Percentiles rank a stretch among this genome's conserved stretches.
phyloP scores from a whole-genome alignment of 352 stramenopile genomes.

The Peronosclerospora sorghi region DNA sequence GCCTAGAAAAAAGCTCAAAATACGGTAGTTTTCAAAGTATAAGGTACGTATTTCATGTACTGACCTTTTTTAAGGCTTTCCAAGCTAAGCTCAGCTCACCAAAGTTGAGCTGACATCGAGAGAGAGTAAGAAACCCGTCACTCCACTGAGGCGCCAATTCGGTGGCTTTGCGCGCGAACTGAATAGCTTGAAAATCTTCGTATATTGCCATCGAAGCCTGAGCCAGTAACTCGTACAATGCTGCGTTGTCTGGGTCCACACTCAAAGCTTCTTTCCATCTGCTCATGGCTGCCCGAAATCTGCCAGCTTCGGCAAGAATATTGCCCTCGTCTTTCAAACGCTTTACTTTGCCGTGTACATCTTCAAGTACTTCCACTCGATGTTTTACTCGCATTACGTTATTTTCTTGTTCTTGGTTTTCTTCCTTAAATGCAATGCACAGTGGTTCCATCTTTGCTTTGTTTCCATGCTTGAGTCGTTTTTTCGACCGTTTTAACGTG shows the following conservation, averaged over 20 bases:
- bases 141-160: conserved; percentile 46
- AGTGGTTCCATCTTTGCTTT: not conserved
- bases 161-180: conserved; percentile 48
- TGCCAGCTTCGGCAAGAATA: conserved; percentile 54
- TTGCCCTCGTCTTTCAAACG: conserved; percentile 71
- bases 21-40: not conserved
- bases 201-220: conserved; percentile 58
- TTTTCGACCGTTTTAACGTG: conserved; percentile 19
- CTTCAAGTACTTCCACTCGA: conserved; percentile 39
- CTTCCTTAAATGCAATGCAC: conserved; percentile 2
- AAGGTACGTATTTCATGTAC: not conserved
- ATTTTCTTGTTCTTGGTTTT: conserved; percentile 1
- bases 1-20: conserved; percentile 20
- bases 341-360: conserved; percentile 37
- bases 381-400: conserved; percentile 1
- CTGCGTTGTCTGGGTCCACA: conserved; percentile 31
- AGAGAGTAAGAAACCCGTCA: conserved; percentile 60
- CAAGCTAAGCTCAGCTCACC: conserved; percentile 60
- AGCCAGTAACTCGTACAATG: conserved; percentile 56
- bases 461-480: conserved; percentile 9
- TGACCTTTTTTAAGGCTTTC: conserved; percentile 36
- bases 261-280: conserved; percentile 53
- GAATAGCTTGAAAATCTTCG: conserved; percentile 68
- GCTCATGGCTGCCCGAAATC: conserved; percentile 48
- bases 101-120: conserved; percentile 66